A percentile compares a stretch with the other conserved stretches of the same genome.
These are phyloP conservation scores for Saksenaea vasiformis DNA, from an alignment of 371 early-diverging fungal species.

Conservation along the genomic window DNA sequence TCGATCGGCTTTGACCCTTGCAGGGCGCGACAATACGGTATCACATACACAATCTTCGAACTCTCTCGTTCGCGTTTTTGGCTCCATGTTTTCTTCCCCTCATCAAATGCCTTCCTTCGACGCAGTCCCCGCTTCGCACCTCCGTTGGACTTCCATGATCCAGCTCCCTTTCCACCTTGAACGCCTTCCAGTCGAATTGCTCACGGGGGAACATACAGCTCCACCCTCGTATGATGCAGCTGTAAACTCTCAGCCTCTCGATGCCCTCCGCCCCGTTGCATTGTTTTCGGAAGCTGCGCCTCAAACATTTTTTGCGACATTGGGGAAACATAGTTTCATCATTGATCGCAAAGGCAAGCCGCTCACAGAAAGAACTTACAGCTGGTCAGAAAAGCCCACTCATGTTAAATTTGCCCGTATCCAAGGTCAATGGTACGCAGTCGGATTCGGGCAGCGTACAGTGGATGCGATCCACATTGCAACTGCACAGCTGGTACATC, in stretches of 20 bases:
- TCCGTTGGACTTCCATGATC: constrained; percentile 46
- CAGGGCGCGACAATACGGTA: constrained; percentile 26
- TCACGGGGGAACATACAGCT: constrained; percentile 39
- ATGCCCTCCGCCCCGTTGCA: constrained; percentile 40
- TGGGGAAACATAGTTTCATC: constrained; percentile 40
- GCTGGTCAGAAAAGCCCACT: constrained; percentile 37
- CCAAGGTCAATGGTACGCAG: constrained; percentile 33
- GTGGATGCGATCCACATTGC: constrained; percentile 40
- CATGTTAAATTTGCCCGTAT: constrained; percentile 42
- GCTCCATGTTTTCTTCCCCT: constrained; percentile 12
- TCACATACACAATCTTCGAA: background rate
- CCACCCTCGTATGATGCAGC: constrained; percentile 49
- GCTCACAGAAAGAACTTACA: constrained; percentile 37
- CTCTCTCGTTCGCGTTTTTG: constrained; percentile 14
- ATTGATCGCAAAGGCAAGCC: constrained; percentile 37
- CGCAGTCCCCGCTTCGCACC: constrained; percentile 13
- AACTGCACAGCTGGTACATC: constrained; percentile 29
- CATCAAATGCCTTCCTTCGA: background rate
- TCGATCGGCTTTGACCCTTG: constrained; percentile 23
- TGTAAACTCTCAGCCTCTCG: constrained; percentile 21
- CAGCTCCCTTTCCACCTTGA: constrained; percentile 51
- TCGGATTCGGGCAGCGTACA: constrained; percentile 37
- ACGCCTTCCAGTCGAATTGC: constrained; percentile 28
- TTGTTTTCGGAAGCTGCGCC: constrained; percentile 36
- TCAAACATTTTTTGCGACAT: constrained; percentile 47